Evolutionary conservation across 2,329 filamentous ascomycete genomes (phyloP), one percentile per base, ranked within the genome.

Genomic region (Ceratocystis cubensis): DNA sequence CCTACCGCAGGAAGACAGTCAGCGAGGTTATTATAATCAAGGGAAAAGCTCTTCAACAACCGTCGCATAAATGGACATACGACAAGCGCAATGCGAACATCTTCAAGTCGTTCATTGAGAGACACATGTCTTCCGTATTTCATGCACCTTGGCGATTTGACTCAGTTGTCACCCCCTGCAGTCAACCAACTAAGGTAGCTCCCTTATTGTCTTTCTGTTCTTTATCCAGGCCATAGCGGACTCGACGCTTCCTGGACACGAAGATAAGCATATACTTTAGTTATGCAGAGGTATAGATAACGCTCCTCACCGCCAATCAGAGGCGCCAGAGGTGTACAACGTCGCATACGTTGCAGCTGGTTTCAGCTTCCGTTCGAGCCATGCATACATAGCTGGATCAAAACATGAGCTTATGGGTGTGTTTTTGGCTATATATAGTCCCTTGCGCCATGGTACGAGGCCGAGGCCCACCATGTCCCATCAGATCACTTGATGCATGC

Each of bases 221-320:
- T 57, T 2, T 30, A 57, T 57, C 53, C 15, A 37, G 4, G 10
- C 25, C n/a, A 57, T 30, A 30, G 28, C 25, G 8, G 28, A 33
- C 53, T 53, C 48, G n/a, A 57, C 33, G 53, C 33, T 30, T 57
- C 25, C 7, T 3, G 15, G 17, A 33, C 28, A 57, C 53, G 33
- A 57, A 17, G 46, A 22, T 22, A n/a, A 33, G 13, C 25, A 17
- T 57, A n/a, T 8, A 7, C 2, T 57, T 7, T 33, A 3, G 53
- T 17, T 17, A 33, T 57, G 10, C 25, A 17, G n/a, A n/a, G 53
- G 33, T 30, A 57, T 30, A 57, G 46, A 57, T 57, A 57, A 17
- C 53, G 53, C 13, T 33, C 25, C 33, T 57, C 53, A 57, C 53
- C 53, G 53, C 53, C 53, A 57, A 30, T 57, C 33, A 30, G n/a